These are phyloP conservation scores for Iris pallida DNA, from an alignment of 116 monocot species.

Conservation along the genomic window DNA sequence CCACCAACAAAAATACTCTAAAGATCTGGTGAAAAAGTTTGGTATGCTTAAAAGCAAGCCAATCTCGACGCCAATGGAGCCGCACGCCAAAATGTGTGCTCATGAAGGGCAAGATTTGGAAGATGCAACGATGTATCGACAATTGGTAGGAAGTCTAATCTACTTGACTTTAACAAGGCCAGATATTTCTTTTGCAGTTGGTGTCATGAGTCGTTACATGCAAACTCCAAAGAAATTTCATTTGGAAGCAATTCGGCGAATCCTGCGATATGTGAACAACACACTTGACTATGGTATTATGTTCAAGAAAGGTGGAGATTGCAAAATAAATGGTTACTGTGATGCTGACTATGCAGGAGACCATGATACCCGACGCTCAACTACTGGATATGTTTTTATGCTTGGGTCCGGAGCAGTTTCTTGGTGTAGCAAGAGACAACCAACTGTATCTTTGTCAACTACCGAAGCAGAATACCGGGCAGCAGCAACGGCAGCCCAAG, in stretches of 20 bases:
- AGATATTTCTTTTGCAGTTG: slow-evolving; percentile 7
- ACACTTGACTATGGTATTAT: slow-evolving; percentile 8
- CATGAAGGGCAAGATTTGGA: slow-evolving; percentile 10
- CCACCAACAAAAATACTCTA: slow-evolving; percentile 6
- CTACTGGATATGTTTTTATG: slow-evolving; percentile 12
- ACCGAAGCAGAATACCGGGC: slow-evolving; percentile 15
- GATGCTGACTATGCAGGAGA: slow-evolving; percentile 19
- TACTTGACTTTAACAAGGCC: slow-evolving; percentile 1
- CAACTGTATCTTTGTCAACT: background rate
- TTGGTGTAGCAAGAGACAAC: slow-evolving; percentile 22
- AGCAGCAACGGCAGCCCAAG: slow-evolving; percentile 3
- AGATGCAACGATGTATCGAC: slow-evolving; percentile 15
- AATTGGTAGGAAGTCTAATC: slow-evolving; percentile 14
- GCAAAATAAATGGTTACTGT: slow-evolving; percentile 12
- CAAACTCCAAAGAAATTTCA: slow-evolving; percentile 14
- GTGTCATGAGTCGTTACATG: slow-evolving; percentile 11
- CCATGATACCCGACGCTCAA: slow-evolving; percentile 11
- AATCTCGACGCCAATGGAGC: slow-evolving; percentile 5
- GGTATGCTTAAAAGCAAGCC: slow-evolving; percentile 10
- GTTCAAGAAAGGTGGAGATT: slow-evolving; percentile 12
- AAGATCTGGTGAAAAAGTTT: background rate
- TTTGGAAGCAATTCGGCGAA: slow-evolving; percentile 12
- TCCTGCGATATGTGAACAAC: slow-evolving; percentile 10
- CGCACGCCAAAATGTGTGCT: slow-evolving; percentile 6
- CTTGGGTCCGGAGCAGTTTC: slow-evolving; percentile 11